phyloP scores from a whole-genome alignment of 257 asterid genomes.

The Solanum microdontum region DNA sequence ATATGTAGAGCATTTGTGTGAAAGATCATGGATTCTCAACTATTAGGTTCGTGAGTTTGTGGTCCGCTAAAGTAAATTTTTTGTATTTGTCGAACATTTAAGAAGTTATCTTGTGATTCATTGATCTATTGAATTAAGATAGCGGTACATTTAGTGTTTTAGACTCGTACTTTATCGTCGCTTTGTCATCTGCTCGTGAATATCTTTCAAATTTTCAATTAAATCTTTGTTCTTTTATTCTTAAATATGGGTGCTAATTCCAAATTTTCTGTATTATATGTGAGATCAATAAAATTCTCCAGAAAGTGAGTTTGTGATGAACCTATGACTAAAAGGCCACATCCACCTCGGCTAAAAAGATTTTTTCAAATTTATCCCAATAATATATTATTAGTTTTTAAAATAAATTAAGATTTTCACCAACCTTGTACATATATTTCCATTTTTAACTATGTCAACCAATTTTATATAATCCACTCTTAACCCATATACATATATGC shows the following conservation, averaged over 20 bases:
- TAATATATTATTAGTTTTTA: no score
- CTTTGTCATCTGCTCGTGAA: neutral
- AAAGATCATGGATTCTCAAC: neutral
- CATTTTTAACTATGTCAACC: no score
- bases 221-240: no score
- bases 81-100: rapidly evolving
- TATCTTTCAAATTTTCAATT: no score
- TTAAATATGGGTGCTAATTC: neutral
- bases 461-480: neutral
- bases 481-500: neutral
- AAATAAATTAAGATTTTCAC: neutral
- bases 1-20: neutral
- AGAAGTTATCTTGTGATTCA: neutral
- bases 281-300: neutral
- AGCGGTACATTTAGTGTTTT: no score
- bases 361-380: no score
- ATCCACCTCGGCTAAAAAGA: neutral
- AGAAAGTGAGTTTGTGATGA: neutral
- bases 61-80: rapidly evolving
- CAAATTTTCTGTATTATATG: no score
- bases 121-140: neutral
- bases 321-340: neutral
- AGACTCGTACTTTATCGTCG: no score
- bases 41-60: neutral
- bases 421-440: neutral